phyloP scores from a whole-genome alignment of 169 alveolate genomes.

The Plasmodium billcollinsi region DNA sequence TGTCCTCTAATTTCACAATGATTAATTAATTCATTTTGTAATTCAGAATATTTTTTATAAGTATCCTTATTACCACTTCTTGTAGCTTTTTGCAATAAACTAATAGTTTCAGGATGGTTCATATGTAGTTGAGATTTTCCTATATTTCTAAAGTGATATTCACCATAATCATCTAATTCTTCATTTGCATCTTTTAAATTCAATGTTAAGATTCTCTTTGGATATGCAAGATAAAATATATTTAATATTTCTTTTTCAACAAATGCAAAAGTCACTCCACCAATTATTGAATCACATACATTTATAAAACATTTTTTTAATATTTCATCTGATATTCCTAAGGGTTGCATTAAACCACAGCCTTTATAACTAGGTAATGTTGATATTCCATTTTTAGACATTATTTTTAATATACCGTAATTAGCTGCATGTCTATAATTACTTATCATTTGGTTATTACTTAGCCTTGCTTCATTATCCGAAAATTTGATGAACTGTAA shows the following conservation, averaged over 20 bases:
- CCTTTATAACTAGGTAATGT: conserved; percentile 85
- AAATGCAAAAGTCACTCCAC: conserved; percentile 75
- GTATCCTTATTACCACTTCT: conserved; percentile 76
- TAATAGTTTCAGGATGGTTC: conserved; percentile 85
- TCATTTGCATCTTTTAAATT: conserved; percentile 78
- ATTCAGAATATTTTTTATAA: conserved; percentile 77
- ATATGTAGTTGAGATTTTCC: conserved; percentile 82
- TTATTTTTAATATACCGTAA: conserved; percentile 80
- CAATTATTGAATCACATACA: conserved; percentile 75
- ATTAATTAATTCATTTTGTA: conserved; percentile 79
- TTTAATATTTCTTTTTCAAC: conserved; percentile 73
- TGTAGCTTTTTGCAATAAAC: conserved; percentile 83
- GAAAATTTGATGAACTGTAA: conserved; percentile 51
- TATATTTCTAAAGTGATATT: conserved; percentile 82
- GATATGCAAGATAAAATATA: conserved; percentile 80
- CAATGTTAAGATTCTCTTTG: conserved; percentile 72
- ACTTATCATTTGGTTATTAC: conserved; percentile 73
- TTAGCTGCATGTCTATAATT: conserved; percentile 78
- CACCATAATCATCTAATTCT: conserved; percentile 82
- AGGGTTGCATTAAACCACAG: conserved; percentile 81
- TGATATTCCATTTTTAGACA: conserved; percentile 86
- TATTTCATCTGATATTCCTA: conserved; percentile 78
- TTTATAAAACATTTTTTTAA: conserved; percentile 74
- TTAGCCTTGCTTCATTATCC: conserved; percentile 67
- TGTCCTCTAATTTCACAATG: conserved; percentile 84